phyloP scores from a whole-genome alignment of 2,329 filamentous ascomycete species.

The Podosphaera aphanis region DNA sequence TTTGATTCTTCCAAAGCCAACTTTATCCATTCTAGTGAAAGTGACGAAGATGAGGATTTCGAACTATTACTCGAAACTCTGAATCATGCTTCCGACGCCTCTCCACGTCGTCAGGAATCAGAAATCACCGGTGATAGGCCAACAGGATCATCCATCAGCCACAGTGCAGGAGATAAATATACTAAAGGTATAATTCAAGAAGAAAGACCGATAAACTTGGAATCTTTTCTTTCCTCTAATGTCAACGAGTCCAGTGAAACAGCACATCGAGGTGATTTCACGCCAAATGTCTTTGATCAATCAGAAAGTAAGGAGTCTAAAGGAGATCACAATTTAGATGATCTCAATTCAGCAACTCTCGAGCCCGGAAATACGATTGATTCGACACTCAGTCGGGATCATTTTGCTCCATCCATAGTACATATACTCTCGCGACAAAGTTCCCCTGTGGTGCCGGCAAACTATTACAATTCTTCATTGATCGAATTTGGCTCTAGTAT shows the following conservation, averaged over 20 bases:
- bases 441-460: not conserved
- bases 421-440: not conserved
- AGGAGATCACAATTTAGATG: not conserved
- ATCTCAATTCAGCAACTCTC: not conserved
- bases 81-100: slow-evolving; percentile 13
- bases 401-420: not conserved
- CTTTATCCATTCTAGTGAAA: slow-evolving; percentile 11
- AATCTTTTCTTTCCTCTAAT: not conserved
- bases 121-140: slow-evolving; percentile 6
- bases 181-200: slow-evolving; percentile 14
- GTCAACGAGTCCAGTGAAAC: not conserved
- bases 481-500: not conserved
- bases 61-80: slow-evolving; percentile 15
- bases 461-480: not conserved
- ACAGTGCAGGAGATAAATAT: slow-evolving; percentile 15
- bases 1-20: slow-evolving; percentile 9
- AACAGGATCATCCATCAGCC: slow-evolving; percentile 13
- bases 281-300: not conserved
- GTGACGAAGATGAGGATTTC: slow-evolving; percentile 13
- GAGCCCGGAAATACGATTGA: not conserved
- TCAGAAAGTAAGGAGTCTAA: not conserved
- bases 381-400: not conserved
- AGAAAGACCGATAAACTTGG: slow-evolving; percentile 9
- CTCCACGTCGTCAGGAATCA: slow-evolving; percentile 2
- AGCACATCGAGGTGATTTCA: not conserved